phyloP scores from a whole-genome alignment of 1,139 yeast genomes.

The Debaryomyces singareniensis region DNA sequence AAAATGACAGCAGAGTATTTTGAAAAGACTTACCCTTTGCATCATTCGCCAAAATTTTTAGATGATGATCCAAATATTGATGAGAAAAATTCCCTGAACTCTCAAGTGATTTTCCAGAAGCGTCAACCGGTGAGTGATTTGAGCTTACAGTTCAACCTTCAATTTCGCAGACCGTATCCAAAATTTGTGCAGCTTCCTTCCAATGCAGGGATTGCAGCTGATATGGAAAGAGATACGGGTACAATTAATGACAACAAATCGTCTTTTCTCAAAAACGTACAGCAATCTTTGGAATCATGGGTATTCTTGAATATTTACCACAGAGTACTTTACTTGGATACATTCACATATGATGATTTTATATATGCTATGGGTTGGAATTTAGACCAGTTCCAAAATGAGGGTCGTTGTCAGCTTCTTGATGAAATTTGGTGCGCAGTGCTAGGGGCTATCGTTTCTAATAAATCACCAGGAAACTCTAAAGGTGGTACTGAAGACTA shows the following conservation, averaged over 20 bases:
- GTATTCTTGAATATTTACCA: constrained; percentile 67
- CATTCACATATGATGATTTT: constrained; percentile 77
- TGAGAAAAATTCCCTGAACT: constrained; percentile 3
- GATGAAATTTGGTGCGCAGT: constrained; percentile 71
- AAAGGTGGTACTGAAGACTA: constrained; percentile 17
- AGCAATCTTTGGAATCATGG: constrained; percentile 65
- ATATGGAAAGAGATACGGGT: constrained; percentile 10
- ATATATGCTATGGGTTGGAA: constrained; percentile 58
- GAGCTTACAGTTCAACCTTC: constrained; percentile 33
- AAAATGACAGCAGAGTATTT: constrained; percentile 5
- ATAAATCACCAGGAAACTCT: constrained; percentile 22
- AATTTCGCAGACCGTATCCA: constrained; percentile 29
- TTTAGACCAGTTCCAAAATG: constrained; percentile 33
- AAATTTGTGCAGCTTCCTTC: constrained; percentile 21
- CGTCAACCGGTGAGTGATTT: constrained; percentile 34
- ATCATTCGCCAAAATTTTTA: constrained; percentile 30
- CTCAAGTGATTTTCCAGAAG: constrained; percentile 28
- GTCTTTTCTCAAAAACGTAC: constrained; percentile 11
- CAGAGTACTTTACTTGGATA: constrained; percentile 56
- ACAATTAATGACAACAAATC: constrained; percentile 14
- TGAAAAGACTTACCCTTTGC: constrained; percentile 25
- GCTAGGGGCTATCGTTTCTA: constrained; percentile 39
- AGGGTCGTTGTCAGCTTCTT: constrained; percentile 48
- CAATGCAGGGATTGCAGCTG: constrained; percentile 20
- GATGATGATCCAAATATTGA: constrained; percentile 9